Conservation (phyloP, 441 rosid species). For the Arabidopsis lyrata region DNA sequence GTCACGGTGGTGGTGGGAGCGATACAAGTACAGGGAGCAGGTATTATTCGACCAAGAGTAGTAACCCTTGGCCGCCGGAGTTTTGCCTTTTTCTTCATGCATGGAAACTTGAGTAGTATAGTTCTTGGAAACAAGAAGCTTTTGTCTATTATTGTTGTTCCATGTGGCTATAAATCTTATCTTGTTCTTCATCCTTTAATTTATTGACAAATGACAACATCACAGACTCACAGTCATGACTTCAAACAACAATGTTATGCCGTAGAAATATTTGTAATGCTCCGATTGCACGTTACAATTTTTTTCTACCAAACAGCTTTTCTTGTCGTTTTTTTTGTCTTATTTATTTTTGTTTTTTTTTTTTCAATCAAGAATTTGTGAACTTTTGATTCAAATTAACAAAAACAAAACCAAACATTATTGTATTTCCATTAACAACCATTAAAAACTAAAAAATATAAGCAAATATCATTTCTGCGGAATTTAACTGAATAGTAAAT, state of each 20-base stretch:
- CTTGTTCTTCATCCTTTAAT: neutral
- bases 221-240: neutral
- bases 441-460: no score
- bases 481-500: no score
- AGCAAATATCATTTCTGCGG: no score
- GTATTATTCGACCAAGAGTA: constrained; percentile 49
- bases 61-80: constrained; percentile 43
- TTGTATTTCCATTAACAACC: no score
- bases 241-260: neutral
- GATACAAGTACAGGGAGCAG: constrained; percentile 56
- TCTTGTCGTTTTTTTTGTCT: no score
- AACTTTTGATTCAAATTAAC: no score
- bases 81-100: constrained; percentile 73
- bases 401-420: no score
- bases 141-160: constrained; percentile 24
- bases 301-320: constrained; percentile 1
- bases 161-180: constrained; percentile 27
- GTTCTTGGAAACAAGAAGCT: constrained; percentile 7
- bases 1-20: constrained; percentile 55
- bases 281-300: neutral
- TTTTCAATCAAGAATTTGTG: no score
- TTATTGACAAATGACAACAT: neutral
- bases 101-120: constrained; percentile 61
- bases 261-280: neutral
- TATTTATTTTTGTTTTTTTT: no score